Conservation (phyloP, 345 rosid species). For the Anastatica hierochuntica region DNA sequence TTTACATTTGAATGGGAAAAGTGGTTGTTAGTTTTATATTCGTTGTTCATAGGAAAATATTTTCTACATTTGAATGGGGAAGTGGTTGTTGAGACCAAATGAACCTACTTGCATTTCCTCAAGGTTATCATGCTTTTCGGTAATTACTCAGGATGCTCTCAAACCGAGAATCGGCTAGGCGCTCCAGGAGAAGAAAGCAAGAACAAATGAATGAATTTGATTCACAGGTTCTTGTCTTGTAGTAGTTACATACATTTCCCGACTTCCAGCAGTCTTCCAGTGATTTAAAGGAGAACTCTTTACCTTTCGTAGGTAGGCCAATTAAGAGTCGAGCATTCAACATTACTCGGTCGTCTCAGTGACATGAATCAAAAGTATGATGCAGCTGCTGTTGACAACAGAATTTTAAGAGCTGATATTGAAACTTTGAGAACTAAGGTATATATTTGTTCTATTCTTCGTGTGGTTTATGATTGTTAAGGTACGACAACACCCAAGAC, state of each 20-base stretch:
- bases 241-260: not conserved
- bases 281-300: slow-evolving; percentile 1
- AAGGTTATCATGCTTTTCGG: not conserved
- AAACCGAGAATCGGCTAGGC: slow-evolving; percentile 97
- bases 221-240: slow-evolving; percentile 47
- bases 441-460: not conserved
- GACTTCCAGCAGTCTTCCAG: not conserved
- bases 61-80: not conserved
- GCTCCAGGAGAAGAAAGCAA: slow-evolving; percentile 89
- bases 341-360: slow-evolving; percentile 54
- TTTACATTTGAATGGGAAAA: not conserved
- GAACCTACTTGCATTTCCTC: not conserved
- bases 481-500: not conserved
- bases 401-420: slow-evolving; percentile 90
- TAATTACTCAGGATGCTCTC: slow-evolving; percentile 68
- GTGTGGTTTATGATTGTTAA: not conserved
- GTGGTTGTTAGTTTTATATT: no score
- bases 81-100: not conserved
- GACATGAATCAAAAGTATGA: slow-evolving; percentile 70
- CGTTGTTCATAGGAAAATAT: not conserved
- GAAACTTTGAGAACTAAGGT: slow-evolving; percentile 94
- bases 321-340: slow-evolving; percentile 62
- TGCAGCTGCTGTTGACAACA: slow-evolving; percentile 68
- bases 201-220: slow-evolving; percentile 85
- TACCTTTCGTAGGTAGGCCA: slow-evolving; percentile 52